phyloP scores from a whole-genome alignment of 306 rosid species.

The Rosa persica region DNA sequence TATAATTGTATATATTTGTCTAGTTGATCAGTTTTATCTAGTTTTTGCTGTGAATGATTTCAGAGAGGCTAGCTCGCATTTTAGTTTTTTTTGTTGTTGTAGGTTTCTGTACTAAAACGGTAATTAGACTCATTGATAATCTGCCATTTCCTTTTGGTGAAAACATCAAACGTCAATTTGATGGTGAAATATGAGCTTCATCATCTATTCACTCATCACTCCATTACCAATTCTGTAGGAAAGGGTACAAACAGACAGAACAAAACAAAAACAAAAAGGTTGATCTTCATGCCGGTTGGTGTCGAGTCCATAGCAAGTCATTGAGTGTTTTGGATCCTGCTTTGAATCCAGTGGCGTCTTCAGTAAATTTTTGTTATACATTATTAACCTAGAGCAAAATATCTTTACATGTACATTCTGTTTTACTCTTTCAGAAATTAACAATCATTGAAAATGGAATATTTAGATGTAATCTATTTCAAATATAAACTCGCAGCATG shows the following conservation, averaged over 20 bases:
- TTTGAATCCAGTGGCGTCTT: no score
- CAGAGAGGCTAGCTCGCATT: neutral
- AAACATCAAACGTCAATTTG: neutral
- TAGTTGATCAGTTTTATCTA: no score
- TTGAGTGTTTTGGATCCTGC: no score
- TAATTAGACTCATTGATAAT: neutral
- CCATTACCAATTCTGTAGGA: no score
- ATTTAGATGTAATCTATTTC: neutral
- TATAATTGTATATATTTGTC: no score
- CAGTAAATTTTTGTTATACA: neutral
- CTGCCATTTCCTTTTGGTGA: neutral
- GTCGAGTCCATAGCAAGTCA: neutral
- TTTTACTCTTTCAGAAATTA: neutral
- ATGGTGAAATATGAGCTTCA: no score
- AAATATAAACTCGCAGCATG: neutral
- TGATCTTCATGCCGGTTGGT: neutral
- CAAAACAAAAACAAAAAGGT: no score
- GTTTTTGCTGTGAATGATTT: neutral
- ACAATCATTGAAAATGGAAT: neutral
- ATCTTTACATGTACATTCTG: neutral
- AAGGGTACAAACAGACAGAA: no score
- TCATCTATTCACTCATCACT: no score
- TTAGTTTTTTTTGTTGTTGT: neutral
- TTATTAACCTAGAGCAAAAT: neutral
- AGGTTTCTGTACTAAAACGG: neutral